Evolutionary conservation across 1,284 basidiomycete species (phyloP).

Genomic region (Ustilago loliicola): DNA sequence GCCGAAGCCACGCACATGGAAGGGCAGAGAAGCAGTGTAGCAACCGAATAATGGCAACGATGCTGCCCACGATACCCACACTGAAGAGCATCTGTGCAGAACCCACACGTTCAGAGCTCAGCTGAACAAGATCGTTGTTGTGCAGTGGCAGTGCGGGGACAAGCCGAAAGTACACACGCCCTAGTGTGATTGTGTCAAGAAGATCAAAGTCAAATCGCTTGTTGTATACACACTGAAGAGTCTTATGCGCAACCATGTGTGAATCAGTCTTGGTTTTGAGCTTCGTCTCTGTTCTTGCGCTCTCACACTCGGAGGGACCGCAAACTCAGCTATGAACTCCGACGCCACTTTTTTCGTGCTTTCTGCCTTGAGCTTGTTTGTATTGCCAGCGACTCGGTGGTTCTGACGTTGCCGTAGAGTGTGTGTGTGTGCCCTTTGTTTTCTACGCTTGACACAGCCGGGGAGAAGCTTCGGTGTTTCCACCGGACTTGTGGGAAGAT

Average conservation of each 20-base stretch:
- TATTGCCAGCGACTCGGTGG: background rate
- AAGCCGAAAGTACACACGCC: background rate
- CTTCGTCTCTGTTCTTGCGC: background rate
- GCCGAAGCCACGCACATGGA: constrained; percentile 1
- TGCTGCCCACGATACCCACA: background rate
- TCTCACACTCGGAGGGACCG: constrained; percentile 17
- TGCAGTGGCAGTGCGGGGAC: background rate
- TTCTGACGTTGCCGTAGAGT: background rate
- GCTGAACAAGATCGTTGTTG: background rate
- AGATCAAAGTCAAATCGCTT: background rate
- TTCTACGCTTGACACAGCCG: background rate
- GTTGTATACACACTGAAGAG: background rate
- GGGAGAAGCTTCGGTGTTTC: constrained; percentile 12
- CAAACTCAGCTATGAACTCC: constrained; percentile 22
- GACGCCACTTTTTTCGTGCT: constrained; percentile 9
- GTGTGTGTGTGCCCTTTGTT: background rate
- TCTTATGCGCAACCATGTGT: constrained; percentile 16
- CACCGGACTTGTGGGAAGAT: constrained; percentile 24
- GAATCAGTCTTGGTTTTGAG: constrained; percentile 3
- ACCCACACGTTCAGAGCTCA: no score
- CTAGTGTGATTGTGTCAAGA: background rate
- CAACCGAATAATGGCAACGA: background rate
- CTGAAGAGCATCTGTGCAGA: no score
- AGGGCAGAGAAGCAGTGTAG: background rate
- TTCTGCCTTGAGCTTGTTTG: background rate